Base-by-base conservation (phyloP, 139 green algal species). In the Desmodesmus armatus region DNA sequence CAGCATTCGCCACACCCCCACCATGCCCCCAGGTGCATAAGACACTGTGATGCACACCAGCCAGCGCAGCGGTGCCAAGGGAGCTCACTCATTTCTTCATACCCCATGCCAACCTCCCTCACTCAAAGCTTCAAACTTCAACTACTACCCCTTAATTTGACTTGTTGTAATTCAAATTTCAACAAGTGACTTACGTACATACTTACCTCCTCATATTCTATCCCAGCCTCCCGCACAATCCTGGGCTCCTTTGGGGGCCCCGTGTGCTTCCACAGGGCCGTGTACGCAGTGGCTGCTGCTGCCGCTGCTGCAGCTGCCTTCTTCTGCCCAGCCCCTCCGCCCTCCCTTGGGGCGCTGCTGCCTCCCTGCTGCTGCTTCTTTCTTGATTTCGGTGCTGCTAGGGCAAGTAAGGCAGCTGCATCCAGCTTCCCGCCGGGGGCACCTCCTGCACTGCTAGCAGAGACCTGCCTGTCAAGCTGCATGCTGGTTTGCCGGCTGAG, bases 141-240 rank as follows among this genome's bases (percentile, higher is more conserved):
- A 55, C 47, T 13, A 55, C 47, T 13, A 7, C 13, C 47, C 47
- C 47, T 55, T 7, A 55, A 55, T 13, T 55, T 55, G 13, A 13
- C 7, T 13, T 7, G 47, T 7, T 55, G 47, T 21, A 7, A 13
- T 13, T 55, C 7, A 55, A 55, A 13, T 13, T 13, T 21, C 7
- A 21, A 13, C 47, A 55, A 55, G 47, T 55, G 9, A 55, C 47
- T 55, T 13, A 55, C 47, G 7, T 13, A 13, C 47, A 21, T 13
- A 55, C 47, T 55, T 13, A 55, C 47, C 47, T 82, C 76, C 37
- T 82, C 76, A 55, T 82, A 82, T 6, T 82, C 76, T 31, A 82
- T 37, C 6, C 76, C 76, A 3, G 76, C 35, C 47, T 82, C 76
- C 9, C 29, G 39, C 4, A 39, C 51, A 19, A 82, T 53, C 25